Percentiles rank a stretch among this genome's conserved stretches.
These are phyloP conservation scores for Pseudozyma sp. DNA, from an alignment of 1,284 basidiomycete species.

Conservation along the genomic window DNA sequence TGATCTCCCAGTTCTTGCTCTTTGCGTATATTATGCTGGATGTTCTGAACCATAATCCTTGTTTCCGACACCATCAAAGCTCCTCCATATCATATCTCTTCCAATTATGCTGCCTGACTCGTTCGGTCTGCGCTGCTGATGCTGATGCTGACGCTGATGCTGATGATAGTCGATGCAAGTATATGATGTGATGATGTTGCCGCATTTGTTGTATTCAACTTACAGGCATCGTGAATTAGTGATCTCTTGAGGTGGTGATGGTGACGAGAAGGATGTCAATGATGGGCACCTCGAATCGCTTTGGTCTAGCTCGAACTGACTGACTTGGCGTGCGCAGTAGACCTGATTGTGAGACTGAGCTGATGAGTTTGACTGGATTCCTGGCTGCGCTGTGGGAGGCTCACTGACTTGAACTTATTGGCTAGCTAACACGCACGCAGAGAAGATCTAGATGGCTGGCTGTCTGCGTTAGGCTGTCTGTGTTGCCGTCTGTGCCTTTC, in stretches of 20 bases:
- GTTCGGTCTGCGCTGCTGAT: neutral
- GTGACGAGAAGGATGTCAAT: constrained; percentile 44
- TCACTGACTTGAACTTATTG: neutral
- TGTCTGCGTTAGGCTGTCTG: neutral
- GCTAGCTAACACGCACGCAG: neutral
- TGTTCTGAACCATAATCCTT: neutral
- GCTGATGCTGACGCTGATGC: no score
- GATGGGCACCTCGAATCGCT: constrained; percentile 39
- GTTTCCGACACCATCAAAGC: neutral
- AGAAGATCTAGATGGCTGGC: neutral
- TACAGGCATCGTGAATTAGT: constrained; percentile 56
- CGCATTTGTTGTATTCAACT: constrained; percentile 24
- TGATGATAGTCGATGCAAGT: constrained; percentile 19
- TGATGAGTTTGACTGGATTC: neutral
- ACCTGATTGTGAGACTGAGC: neutral
- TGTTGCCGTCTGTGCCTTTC: neutral
- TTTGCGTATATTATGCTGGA: no score
- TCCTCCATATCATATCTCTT: neutral
- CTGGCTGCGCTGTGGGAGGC: no score
- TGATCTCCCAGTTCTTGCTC: no score
- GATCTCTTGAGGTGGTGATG: constrained; percentile 57
- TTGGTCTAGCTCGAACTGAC: constrained; percentile 25
- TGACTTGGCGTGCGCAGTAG: neutral
- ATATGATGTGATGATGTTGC: constrained; percentile 23
- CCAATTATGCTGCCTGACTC: neutral